Base-by-base conservation (phyloP, 148 eudicot genomes). In the Cornus florida region DNA sequence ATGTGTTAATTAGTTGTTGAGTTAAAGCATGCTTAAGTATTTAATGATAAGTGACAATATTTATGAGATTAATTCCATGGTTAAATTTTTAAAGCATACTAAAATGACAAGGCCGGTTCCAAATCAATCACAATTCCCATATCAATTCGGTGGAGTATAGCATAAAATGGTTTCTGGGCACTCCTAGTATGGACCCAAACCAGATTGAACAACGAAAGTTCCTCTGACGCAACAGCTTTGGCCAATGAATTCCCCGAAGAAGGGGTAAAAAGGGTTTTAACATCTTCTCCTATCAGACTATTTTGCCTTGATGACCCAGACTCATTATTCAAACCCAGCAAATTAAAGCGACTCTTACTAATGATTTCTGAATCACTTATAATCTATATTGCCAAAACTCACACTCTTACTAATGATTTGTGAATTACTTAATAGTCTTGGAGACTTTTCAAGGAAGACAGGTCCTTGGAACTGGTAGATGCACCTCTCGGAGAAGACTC, bases 91-190 rank as follows among this genome's bases (percentile, higher is more conserved):
- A n/a, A n/a, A n/a, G n/a, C n/a, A n/a, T n/a, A n/a, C n/a, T n/a
- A n/a, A n/a, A n/a, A n/a, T n/a, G 79, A 65, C 8, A 69, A 33
- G 22, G 83, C 83, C 7, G 90, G 88, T 82, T 87, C 90, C 77
- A 87, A 81, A 78, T 87, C 88, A 74, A 87, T 85, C 59, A 87
- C 75, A 50, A 77, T 38, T 1, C 90, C 90, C 60, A 83, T 85
- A 78, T 85, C 88, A 78, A 85, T 85, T 33, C 84, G 74, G 41
- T 87, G 88, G 6, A 85, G 75, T 57, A 85, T 83, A 10, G 84
- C 90, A 60, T 87, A 76, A 73, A 87, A 85, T 20, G 90, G 81
- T 77, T 82, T 85, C 14, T 73, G 81, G 75, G 72, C 75, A 76
- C 32, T 77, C 71, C 74, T 73, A 56, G 81, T 83, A 75, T 81